Base-by-base conservation (phyloP, 2,329 filamentous ascomycete species). In the Cordyceps tenuipes region DNA sequence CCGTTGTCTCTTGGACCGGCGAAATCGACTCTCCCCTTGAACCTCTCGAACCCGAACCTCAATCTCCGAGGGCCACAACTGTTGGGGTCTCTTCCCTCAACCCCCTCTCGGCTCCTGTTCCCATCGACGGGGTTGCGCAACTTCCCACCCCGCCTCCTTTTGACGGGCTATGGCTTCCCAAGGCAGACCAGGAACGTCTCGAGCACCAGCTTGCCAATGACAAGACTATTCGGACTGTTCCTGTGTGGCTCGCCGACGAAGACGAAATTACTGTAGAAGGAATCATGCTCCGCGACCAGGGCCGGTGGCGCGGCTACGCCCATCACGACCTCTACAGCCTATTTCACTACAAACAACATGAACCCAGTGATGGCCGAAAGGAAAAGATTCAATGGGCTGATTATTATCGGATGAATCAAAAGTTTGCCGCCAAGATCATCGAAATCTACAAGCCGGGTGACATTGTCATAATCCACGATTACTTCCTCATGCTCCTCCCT, bases 281-380 rank as follows among this genome's bases (percentile, higher is more conserved):
- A 44, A 83, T 92, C 56, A 78, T 83, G 43, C 78, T 97, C 64
- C 89, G 87, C 66, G 89, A 96, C 67, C 92, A 97, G 76, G 79
- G 81, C 36, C 82, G 91, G 64, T 97, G 94, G 93, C 84, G 91
- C 64, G 83, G 89, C 46, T 97, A 94, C 73, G 91, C 92, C 17
- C 91, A 97, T 76, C 86, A 92, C 69, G 90, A 96, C 67, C 80
- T 97, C 31, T 97, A 96, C 76, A 91, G 90, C 1, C 82, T 97
- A 10, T 91, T 97, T 71, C 93, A 97, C 75, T 97, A 97, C 80
- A 96, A 96, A 76, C 90, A 94, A 69, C 90, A 96, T 69, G 90
- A 92, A 71, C 91, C 93, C 1, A 90, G 86, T 13, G 90, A 97
- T 71, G 91, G 91, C 41, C 85, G 89, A 65, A 85, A 85, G 19